Evolutionary conservation across 108 stramenopile genomes (phyloP).

Genomic region (Cyclotella sp.): DNA sequence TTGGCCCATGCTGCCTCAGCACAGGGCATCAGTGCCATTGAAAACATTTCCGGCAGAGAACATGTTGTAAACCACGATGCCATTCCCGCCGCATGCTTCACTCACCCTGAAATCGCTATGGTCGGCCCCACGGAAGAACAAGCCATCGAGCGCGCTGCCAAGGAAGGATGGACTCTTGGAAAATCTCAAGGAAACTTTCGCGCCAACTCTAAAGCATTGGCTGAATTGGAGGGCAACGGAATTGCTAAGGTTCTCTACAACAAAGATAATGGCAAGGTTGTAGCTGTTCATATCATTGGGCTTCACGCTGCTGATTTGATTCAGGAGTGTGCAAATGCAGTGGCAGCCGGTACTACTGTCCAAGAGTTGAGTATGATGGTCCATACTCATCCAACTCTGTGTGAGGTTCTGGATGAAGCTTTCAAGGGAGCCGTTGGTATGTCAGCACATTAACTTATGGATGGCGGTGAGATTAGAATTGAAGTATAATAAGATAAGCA

Average conservation of each 20-base stretch:
- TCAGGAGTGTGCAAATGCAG: conserved; percentile 99
- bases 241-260: conserved; percentile 99
- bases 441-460: conserved; percentile 83
- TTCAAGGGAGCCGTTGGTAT: conserved; percentile 99
- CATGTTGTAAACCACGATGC: conserved; percentile 95
- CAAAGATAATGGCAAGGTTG: conserved; percentile 96
- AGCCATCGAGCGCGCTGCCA: conserved; percentile 88
- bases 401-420: conserved; percentile 98
- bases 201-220: conserved; percentile 98
- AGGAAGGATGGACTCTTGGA: conserved; percentile 95
- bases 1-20: conserved; percentile 98
- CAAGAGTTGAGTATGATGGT: conserved; percentile 98
- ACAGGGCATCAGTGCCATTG: conserved; percentile 96
- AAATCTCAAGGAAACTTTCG: conserved; percentile 94
- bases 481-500: too few species aligned
- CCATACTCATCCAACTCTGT: conserved; percentile 98
- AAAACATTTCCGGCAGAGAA: conserved; percentile 92
- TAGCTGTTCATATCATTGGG: conserved; percentile 98
- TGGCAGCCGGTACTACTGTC: conserved; percentile 96
- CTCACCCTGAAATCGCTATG: conserved; percentile 98
- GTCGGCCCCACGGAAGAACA: conserved; percentile 98
- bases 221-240: conserved; percentile 97
- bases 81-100: conserved; percentile 98
- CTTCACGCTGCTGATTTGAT: conserved; percentile 99
- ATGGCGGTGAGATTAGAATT: too few species aligned